A percentile compares a stretch with the other conserved stretches of the same genome.
Evolutionary conservation across 2,329 filamentous ascomycete genomes (phyloP).

Genomic region (Ceratocystis albifundus): DNA sequence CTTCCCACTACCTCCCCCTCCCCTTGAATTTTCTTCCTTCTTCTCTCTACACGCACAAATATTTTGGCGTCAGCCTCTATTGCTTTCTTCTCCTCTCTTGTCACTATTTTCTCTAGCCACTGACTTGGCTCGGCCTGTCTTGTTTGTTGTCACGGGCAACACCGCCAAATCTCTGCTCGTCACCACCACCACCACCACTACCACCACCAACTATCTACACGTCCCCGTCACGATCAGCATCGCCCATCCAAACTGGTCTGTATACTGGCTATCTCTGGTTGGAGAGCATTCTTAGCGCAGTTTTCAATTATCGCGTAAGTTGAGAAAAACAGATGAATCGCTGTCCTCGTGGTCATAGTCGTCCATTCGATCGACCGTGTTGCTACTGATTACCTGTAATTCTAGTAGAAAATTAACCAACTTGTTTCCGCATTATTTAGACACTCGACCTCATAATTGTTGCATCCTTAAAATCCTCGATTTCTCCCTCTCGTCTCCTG

Average conservation of each 20-base stretch:
- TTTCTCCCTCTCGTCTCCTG: not conserved
- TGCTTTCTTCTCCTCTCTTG: not conserved
- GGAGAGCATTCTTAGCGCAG: too few relatives aligned
- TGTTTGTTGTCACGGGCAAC: slow-evolving; percentile 17
- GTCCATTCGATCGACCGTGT: too few relatives aligned
- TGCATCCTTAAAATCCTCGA: not conserved
- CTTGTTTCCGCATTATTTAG: too few relatives aligned
- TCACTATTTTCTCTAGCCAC: slow-evolving; percentile 1
- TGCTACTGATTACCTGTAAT: too few relatives aligned
- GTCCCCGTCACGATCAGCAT: not conserved
- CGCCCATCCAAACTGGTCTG: not conserved
- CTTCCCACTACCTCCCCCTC: slow-evolving; percentile 15
- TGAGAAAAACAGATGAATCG: not conserved
- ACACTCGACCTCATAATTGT: too few relatives aligned
- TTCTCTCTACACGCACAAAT: not conserved
- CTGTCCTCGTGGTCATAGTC: too few relatives aligned
- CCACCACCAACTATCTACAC: not conserved
- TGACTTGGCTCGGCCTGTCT: not conserved
- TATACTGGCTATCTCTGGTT: too few relatives aligned
- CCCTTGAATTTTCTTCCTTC: slow-evolving; percentile 2
- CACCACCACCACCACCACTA: not conserved
- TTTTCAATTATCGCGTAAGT: not conserved
- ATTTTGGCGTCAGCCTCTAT: not conserved
- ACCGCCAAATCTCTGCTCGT: not conserved
- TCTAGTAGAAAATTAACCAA: too few relatives aligned